Conservation (phyloP, 805 yeast genomes). For the Starmerella cellae region DNA sequence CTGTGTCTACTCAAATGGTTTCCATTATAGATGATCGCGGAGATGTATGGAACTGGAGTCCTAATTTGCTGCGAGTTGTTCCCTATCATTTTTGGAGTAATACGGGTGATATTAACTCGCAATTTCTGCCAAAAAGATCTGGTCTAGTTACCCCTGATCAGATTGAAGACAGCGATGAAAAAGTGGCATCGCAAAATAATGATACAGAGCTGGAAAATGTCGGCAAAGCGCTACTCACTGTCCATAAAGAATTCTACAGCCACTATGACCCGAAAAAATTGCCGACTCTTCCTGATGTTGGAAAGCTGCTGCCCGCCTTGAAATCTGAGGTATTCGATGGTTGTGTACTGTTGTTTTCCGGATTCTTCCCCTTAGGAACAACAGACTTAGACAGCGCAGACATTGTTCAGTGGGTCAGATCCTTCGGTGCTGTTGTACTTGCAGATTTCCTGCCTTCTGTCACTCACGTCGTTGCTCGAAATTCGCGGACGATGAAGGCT, state of each 20-base stretch:
- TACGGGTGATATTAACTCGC: conserved; percentile 91
- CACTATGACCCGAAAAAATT: conserved; percentile 28
- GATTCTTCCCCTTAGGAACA: conserved; percentile 76
- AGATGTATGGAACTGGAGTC: conserved; percentile 97
- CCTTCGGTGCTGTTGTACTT: conserved; percentile 80
- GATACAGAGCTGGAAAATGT: conserved; percentile 62
- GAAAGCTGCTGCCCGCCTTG: conserved; percentile 44
- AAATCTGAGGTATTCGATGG: conserved; percentile 56
- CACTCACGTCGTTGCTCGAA: conserved; percentile 78
- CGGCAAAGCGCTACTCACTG: conserved; percentile 44
- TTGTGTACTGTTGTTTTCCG: conserved; percentile 65
- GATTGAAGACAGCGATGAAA: conserved; percentile 6
- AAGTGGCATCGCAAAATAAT: conserved; percentile 4
- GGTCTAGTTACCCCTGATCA: conserved; percentile 25
- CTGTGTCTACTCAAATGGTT: conserved; percentile 93
- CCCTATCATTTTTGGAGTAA: conserved; percentile 96
- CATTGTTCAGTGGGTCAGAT: conserved; percentile 80
- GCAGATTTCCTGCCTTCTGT: conserved; percentile 56
- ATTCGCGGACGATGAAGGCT: conserved; percentile 72
- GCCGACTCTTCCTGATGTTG: conserved; percentile 23
- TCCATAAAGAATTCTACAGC: conserved; percentile 57
- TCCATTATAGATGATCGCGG: conserved; percentile 95
- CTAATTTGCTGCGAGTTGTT: conserved; percentile 76
- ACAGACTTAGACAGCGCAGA: conserved; percentile 55
- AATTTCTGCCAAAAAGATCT: conserved; percentile 68